A percentile compares a stretch with the other conserved stretches of the same genome.
phyloP scores from a whole-genome alignment of 1,284 basidiomycete species.

The Marasmius tenuissimus region DNA sequence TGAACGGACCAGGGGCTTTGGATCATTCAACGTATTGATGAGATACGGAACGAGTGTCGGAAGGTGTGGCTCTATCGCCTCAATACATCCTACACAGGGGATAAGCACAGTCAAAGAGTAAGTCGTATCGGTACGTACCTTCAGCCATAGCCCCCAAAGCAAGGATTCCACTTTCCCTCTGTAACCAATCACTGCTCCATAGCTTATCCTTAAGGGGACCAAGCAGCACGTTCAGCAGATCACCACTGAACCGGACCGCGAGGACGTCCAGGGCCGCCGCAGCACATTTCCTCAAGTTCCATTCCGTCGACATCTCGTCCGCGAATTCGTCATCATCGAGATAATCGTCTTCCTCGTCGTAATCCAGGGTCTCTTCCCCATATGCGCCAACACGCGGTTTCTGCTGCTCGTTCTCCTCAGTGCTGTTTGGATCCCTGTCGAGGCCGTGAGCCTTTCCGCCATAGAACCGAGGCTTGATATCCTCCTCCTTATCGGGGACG shows the following conservation, averaged over 20 bases:
- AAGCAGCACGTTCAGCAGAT: slow-evolving; percentile 86
- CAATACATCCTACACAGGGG: slow-evolving; percentile 80
- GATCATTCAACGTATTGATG: slow-evolving; percentile 86
- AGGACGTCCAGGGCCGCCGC: slow-evolving; percentile 98
- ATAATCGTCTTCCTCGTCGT: slow-evolving; percentile 85
- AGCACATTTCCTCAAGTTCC: slow-evolving; percentile 98
- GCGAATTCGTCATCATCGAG: slow-evolving; percentile 91
- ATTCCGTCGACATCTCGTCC: slow-evolving; percentile 97
- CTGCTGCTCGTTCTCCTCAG: slow-evolving; percentile 42
- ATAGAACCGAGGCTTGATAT: slow-evolving; percentile 96
- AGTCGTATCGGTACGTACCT: slow-evolving; percentile 49
- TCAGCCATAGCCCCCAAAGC: slow-evolving; percentile 98
- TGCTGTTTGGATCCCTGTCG: slow-evolving; percentile 67
- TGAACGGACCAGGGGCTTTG: slow-evolving; percentile 95
- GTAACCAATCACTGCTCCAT: slow-evolving; percentile 92
- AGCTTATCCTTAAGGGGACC: slow-evolving; percentile 92
- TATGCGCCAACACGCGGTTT: slow-evolving; percentile 63
- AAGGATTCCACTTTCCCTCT: slow-evolving; percentile 94
- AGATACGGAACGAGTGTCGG: slow-evolving; percentile 92
- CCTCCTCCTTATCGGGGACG: slow-evolving; percentile 90
- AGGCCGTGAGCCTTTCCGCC: slow-evolving; percentile 81
- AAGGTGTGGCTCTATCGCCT: slow-evolving; percentile 92
- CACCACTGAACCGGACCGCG: slow-evolving; percentile 87
- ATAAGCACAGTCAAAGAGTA: slow-evolving; percentile 1
- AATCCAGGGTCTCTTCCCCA: slow-evolving; percentile 69